Evolutionary conservation across 2,329 filamentous ascomycete genomes (phyloP).

Genomic region (Aspergillus sp.): DNA sequence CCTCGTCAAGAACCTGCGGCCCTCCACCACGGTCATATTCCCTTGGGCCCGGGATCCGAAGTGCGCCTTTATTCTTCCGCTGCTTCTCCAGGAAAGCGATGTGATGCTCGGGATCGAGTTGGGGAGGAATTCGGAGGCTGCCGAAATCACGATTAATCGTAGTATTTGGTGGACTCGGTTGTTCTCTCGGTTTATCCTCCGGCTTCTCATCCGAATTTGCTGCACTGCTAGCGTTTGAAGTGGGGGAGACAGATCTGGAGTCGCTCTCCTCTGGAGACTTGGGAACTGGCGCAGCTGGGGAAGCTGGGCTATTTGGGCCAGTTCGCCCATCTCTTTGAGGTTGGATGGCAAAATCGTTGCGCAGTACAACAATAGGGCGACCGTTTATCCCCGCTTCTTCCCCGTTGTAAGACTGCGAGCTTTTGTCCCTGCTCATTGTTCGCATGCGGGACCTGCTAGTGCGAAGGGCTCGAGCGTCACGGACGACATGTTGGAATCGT

Average conservation of each 20-base stretch:
- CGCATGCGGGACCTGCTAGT: constrained; percentile 62
- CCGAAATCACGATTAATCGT: constrained; percentile 36
- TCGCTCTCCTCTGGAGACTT: constrained; percentile 26
- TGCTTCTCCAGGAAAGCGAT: constrained; percentile 88
- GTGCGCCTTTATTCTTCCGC: constrained; percentile 69
- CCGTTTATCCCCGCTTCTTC: constrained; percentile 41
- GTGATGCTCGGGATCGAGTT: constrained; percentile 68
- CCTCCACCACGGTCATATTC: constrained; percentile 82
- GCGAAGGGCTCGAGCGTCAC: constrained; percentile 67
- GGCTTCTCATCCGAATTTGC: constrained; percentile 17
- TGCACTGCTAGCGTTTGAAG: constrained; percentile 20
- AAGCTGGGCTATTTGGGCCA: background rate
- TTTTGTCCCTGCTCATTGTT: constrained; percentile 48
- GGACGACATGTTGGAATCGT: constrained; percentile 80
- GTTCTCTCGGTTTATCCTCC: background rate
- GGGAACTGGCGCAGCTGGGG: too few relatives aligned
- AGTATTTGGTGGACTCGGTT: constrained; percentile 4
- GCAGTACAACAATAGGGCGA: constrained; percentile 40
- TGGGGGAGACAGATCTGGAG: constrained; percentile 26
- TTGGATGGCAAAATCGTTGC: constrained; percentile 32
- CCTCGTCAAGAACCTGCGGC: constrained; percentile 60
- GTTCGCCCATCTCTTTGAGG: constrained; percentile 20
- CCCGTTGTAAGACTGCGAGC: constrained; percentile 34
- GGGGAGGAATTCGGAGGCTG: constrained; percentile 53
- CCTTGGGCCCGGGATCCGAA: constrained; percentile 87